Base-by-base conservation (phyloP, 768 basidiomycete species). In the Tricholoma matsutake region DNA sequence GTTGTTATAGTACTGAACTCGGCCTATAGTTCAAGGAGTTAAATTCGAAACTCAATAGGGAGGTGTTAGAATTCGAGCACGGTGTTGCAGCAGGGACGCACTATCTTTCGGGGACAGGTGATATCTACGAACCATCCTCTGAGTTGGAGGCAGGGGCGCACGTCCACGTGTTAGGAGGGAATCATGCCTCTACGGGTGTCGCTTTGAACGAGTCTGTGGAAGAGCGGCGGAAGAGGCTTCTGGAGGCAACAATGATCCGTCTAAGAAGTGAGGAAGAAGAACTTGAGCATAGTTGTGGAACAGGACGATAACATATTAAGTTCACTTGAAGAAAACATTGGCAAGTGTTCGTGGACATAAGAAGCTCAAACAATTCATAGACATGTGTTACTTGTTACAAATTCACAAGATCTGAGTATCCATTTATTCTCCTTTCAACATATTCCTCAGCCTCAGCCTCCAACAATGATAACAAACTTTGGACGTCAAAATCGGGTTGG, bases 201-300 rank as follows among this genome's bases (percentile, higher is more conserved):
- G 34, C 59, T 2, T 57, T 60, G 52, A 56, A 66, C 1, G 86
- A 89, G 61, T 81, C 86, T 0, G 66, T 67, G 2, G 86, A 88
- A 63, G 88, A 88, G 34, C 77, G 86, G 35, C 74, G 91, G 43
- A 72, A 73, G 47, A 77, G 80, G 56, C 69, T 84, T 52, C 68
- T 89, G 35, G 82, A 85, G 11, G 91, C 91, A 13, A 84, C 88
- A 1, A 80, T 84, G 72, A 76, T 72, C 28, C 81, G 91, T 29
- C 68, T 91, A 59, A 77, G 74, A 67, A 81, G 76, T 63, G 84
- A 89, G 64, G 90, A 91, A 58, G 84, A 91, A 65, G 86, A 90
- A 62, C 70, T 91, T 16, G 90, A 91, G 68, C 76, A 83, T 47
- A 84, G 83, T 57, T 91, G 90, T 72, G 90, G 89, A 25, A 91